Base-by-base conservation (phyloP, 345 rosid species). In the Eucalyptus marginata region DNA sequence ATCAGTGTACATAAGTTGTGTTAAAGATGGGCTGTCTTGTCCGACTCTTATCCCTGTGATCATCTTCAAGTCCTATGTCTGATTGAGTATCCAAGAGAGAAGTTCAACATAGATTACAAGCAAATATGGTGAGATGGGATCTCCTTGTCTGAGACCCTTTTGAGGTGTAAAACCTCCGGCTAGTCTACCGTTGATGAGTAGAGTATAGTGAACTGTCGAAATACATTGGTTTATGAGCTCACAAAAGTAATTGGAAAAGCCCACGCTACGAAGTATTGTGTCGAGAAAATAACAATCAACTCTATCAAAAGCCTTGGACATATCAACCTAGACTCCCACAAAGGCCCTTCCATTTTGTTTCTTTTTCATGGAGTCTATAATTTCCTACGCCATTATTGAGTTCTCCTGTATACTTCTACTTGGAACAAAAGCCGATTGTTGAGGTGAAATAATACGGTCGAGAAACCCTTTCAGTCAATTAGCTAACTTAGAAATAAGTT, bases 381-480 rank as follows among this genome's bases (percentile, higher is more conserved):
- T 68, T 68, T 33, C 81, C 13, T 9, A 0, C 3, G 4, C 81
- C 25, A 71, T 33, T 17, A 71, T 12, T 17, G 13, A 71, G 12
- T 68, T 68, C 80, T 68, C 44, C 2, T 31, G 13, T 3, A 31
- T 31, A 15, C 24, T 66, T 66, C 22, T 15, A 31, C 12, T 5
- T 0, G 4, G 3, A 31, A 31, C 79, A 66, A 33, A 66, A 66
- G 12, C 22, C 79, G 2, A 31, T 66, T 31, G 43, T 8, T 66
- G 24, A 66, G 43, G 79, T 31, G 7, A 66, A 4, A 31, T 31
- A 2, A 31, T 15, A 15, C 24, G 1, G 22, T 5, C 0, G 1
- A 68, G 80, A 33, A 68, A 17, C 22, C 43, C 43, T 68, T 4
- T 68, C 3, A 68, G 4, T 33, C 20, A n/a, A 66, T 2, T 58